A percentile compares a stretch with the other conserved stretches of the same genome.
Evolutionary conservation across 225 moss, liverwort and hornwort genomes (phyloP).

Genomic region (Physcomitrium patens): DNA sequence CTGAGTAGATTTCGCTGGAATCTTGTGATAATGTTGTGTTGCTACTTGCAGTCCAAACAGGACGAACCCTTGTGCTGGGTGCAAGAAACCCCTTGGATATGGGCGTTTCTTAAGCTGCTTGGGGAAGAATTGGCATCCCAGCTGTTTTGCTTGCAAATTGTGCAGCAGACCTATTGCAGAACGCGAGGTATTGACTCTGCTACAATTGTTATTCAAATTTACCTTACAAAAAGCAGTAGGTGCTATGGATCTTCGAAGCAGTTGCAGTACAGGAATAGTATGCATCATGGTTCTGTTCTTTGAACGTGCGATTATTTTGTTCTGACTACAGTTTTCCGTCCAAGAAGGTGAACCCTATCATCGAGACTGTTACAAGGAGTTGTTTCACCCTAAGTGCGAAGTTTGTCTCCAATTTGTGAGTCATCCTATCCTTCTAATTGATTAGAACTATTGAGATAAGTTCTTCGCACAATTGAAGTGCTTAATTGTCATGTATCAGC

Average conservation of each 20-base stretch:
- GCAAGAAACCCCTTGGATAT: constrained; percentile 74
- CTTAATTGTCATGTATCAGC: too few species aligned
- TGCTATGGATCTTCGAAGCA: not conserved
- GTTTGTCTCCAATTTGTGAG: constrained; percentile 87
- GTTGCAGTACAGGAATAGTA: not conserved
- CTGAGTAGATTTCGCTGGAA: not conserved
- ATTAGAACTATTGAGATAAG: not conserved
- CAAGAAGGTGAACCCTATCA: constrained; percentile 90
- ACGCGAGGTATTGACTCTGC: constrained; percentile 57
- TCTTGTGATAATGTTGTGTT: constrained; percentile 13
- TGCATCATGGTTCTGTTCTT: not conserved
- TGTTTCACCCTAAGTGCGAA: constrained; percentile 98
- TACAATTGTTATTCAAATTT: not conserved
- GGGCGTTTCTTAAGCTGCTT: constrained; percentile 93
- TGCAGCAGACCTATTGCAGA: constrained; percentile 89
- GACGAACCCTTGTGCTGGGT: constrained; percentile 71
- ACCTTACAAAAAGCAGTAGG: not conserved
- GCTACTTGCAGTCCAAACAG: constrained; percentile 42
- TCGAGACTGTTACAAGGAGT: constrained; percentile 93
- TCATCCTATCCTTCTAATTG: constrained; percentile 8
- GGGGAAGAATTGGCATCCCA: constrained; percentile 92
- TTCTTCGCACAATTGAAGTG: not conserved
- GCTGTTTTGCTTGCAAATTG: constrained; percentile 83
- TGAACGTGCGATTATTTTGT: not conserved
- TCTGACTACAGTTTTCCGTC: constrained; percentile 74